Percentiles rank a stretch among this genome's conserved stretches.
phyloP scores from a whole-genome alignment of 2,329 filamentous ascomycete genomes.

The Coccinonectria pachysandricola region DNA sequence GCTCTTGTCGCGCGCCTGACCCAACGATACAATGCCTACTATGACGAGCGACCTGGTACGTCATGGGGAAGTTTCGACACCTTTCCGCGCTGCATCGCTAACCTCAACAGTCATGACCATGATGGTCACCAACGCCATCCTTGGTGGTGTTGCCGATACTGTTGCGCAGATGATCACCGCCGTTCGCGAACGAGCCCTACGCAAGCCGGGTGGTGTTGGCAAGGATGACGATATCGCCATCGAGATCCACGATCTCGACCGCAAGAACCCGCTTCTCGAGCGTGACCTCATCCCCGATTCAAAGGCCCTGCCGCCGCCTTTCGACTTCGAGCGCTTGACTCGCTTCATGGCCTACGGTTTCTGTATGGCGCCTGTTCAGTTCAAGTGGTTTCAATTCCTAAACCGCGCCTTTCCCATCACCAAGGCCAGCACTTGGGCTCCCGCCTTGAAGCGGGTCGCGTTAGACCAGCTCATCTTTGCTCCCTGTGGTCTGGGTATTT shows the following conservation, averaged over 20 bases:
- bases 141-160: constrained; percentile 92
- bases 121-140: constrained; percentile 96
- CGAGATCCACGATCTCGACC: constrained; percentile 80
- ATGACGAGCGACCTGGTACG: constrained; percentile 76
- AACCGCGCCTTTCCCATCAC: constrained; percentile 74
- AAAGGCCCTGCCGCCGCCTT: constrained; percentile 61
- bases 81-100: neutral
- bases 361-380: constrained; percentile 88
- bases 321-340: constrained; percentile 90
- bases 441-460: constrained; percentile 80
- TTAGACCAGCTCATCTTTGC: constrained; percentile 92
- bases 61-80: constrained; percentile 1
- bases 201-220: constrained; percentile 48
- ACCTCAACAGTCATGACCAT: constrained; percentile 69
- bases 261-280: constrained; percentile 59
- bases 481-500: constrained; percentile 73
- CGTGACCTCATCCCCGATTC: constrained; percentile 56
- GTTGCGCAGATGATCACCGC: constrained; percentile 89
- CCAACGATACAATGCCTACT: constrained; percentile 87
- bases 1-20: constrained; percentile 71
- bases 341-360: constrained; percentile 98
- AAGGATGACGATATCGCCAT: constrained; percentile 69
- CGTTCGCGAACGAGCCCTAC: constrained; percentile 56
- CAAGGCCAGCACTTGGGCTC: constrained; percentile 60
- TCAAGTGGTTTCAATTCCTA: constrained; percentile 90